Evolutionary conservation across 495 filamentous ascomycete species (phyloP), one percentile per base, ranked within the genome.

Genomic region (Neurospora sp.): DNA sequence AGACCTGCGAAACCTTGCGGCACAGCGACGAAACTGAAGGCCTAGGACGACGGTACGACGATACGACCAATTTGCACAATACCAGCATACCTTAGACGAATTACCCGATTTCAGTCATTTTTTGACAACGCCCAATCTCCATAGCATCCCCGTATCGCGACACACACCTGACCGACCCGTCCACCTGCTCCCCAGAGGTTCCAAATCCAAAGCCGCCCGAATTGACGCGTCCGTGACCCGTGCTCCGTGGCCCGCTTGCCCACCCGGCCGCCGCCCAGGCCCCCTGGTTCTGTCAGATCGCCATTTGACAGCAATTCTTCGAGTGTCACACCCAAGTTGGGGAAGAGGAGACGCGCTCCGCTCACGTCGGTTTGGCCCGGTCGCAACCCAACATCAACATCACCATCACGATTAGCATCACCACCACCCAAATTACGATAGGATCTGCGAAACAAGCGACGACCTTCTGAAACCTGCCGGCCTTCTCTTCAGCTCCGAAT

Each of bases 331-430:
- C 14, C 27, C 14, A 66, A 62, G 7, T 66, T 35, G 27, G 27
- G 54, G 27, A 59, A 16, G 54, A 66, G 27, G 27, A 66, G 54
- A 75, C 76, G 76, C 76, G 76, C 54, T 66, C 54, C 54, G 54
- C 74, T 69, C 48, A 37, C 23, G 54, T 66, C 54, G 12, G 59
- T 62, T 27, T 62, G 66, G 12, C 16, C 16, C 39, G 20, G 70
- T 41, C 71, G 71, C 71, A 72, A 72, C 59, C 70, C 31, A 35
- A 72, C 72, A 40, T 37, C 69, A 54, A 31, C 44, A 41, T 27
- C 40, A 59, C 48, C 69, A 66, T 18, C n/a, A 39, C 31, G 31
- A 54, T 12, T 46, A 38, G 42, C 39, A 69, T 27, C 37, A 35
- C 71, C 23, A 18, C 38, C 69, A 69, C 9, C 20, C 38, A n/a